Percentiles rank a stretch among this genome's conserved stretches.
Evolutionary conservation across 371 early-diverging fungal species (phyloP).

Genomic region (Mucor saturninus): DNA sequence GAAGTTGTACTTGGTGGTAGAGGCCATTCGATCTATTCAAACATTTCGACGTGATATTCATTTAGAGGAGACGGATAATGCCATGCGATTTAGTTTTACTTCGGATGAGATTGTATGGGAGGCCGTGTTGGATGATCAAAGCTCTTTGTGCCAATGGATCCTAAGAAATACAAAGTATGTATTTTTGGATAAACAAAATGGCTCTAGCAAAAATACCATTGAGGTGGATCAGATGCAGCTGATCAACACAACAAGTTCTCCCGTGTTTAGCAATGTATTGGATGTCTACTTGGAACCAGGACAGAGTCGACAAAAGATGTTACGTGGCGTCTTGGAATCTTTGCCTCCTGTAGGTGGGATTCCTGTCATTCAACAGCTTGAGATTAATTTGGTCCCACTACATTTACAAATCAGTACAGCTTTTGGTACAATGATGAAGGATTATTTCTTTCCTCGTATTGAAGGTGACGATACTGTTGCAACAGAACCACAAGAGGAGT

Average conservation of each 20-base stretch:
- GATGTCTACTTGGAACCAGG: slow-evolving; percentile 12
- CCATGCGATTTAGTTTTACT: slow-evolving; percentile 32
- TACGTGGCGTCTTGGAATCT: slow-evolving; percentile 76
- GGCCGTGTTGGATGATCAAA: slow-evolving; percentile 52
- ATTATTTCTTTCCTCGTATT: slow-evolving; percentile 75
- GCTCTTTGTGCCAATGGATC: slow-evolving; percentile 64
- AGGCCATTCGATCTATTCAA: slow-evolving; percentile 60
- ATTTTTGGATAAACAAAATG: slow-evolving; percentile 65
- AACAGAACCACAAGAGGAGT: neutral
- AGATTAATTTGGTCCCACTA: slow-evolving; percentile 81
- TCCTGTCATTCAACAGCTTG: slow-evolving; percentile 84
- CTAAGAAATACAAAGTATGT: slow-evolving; percentile 53
- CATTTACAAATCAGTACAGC: slow-evolving; percentile 83
- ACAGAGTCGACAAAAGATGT: slow-evolving; percentile 70
- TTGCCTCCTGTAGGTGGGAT: slow-evolving; percentile 89
- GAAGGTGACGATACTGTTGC: neutral
- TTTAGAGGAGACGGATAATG: slow-evolving; percentile 29
- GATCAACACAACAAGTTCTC: slow-evolving; percentile 63
- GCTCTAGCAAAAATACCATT: slow-evolving; percentile 64
- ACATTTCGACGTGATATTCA: slow-evolving; percentile 32
- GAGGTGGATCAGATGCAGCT: slow-evolving; percentile 75
- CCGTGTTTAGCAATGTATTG: slow-evolving; percentile 51
- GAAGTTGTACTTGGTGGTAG: slow-evolving; percentile 64
- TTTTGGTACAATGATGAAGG: slow-evolving; percentile 70
- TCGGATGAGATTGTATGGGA: slow-evolving; percentile 61